These are phyloP conservation scores for Kwoniella sp. DNA, from an alignment of 768 basidiomycete species.

Conservation along the genomic window DNA sequence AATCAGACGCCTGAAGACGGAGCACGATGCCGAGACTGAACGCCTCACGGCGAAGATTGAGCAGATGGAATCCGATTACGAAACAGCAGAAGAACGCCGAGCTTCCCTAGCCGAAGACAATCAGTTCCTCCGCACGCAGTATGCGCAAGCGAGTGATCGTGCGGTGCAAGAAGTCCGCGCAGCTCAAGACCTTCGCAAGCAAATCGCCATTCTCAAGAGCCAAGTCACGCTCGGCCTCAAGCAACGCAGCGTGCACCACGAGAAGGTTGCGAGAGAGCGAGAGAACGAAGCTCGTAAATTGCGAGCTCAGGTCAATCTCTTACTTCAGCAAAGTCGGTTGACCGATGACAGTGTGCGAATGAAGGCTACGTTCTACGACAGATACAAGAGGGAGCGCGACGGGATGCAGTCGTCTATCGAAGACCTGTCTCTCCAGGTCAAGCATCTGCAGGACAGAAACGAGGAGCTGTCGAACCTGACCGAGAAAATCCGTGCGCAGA, in stretches of 20 bases:
- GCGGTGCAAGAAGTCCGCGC: constrained; percentile 29
- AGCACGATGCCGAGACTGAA: background rate
- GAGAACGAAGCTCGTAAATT: constrained; percentile 18
- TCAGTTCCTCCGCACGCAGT: constrained; percentile 28
- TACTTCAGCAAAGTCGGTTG: constrained; percentile 37
- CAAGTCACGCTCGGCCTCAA: constrained; percentile 40
- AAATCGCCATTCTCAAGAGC: constrained; percentile 21
- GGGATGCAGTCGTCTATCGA: constrained; percentile 1
- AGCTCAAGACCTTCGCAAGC: constrained; percentile 2
- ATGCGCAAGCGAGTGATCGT: constrained; percentile 24
- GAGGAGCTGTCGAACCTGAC: constrained; percentile 36
- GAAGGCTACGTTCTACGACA: constrained; percentile 29
- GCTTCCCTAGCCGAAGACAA: constrained; percentile 4
- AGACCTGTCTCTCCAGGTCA: background rate
- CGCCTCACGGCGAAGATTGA: background rate
- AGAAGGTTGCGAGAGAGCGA: constrained; percentile 11
- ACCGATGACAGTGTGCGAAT: constrained; percentile 43
- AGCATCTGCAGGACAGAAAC: constrained; percentile 30
- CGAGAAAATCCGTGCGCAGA: constrained; percentile 25
- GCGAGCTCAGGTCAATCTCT: constrained; percentile 23
- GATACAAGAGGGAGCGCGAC: constrained; percentile 18
- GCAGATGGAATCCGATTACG: background rate
- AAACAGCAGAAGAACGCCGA: background rate
- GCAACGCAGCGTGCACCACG: constrained; percentile 31
- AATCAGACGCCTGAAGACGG: background rate